Evolutionary conservation across 169 alveolate genomes (phyloP), one percentile per base, ranked within the genome.

Genomic region (Eimeria necatrix): DNA sequence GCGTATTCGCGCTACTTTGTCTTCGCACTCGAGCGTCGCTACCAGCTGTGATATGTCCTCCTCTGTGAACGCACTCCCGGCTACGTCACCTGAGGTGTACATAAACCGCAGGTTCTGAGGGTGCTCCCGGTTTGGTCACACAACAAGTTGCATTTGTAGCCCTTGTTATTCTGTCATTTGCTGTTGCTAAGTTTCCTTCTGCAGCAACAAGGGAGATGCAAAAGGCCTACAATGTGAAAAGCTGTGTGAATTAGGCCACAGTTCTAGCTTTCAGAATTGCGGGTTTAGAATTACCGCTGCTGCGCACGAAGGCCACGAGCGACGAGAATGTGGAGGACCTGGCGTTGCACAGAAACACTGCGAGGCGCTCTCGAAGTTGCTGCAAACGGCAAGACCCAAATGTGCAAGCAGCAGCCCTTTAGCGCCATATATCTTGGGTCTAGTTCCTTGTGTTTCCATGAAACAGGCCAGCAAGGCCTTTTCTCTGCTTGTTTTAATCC

Each of bases 231-330:
- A 32, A 32, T 32, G 41, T 32, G 2, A 32, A 32, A 32, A 0
- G 41, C 41, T 32, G 0, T 2, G 41, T 32, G 41, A 2, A 32
- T 0, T 32, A 32, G 41, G 41, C 41, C 41, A 32, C 41, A 32
- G 41, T 32, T 32, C 41, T 32, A 32, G 41, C 41, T 32, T 32
- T 32, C 41, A 32, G 41, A 32, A 32, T 32, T 32, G 2, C 41
- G 41, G 41, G 41, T 2, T 32, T 32, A 32, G 52, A 68, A 22
- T 61, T 68, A 92, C 95, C 95, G 86, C 95, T 92, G 91, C 93
- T 80, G 18, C 95, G 92, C 71, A 86, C 68, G 87, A 78, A 92
- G 16, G 95, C 95, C 59, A 86, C 95, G 49, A 92, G 95, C 7
- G 95, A 91, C 61, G 88, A 73, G 61, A 92, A 92, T 8, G 95